phyloP scores from a whole-genome alignment of 2,329 filamentous ascomycete species.

The Diaporthe citri region DNA sequence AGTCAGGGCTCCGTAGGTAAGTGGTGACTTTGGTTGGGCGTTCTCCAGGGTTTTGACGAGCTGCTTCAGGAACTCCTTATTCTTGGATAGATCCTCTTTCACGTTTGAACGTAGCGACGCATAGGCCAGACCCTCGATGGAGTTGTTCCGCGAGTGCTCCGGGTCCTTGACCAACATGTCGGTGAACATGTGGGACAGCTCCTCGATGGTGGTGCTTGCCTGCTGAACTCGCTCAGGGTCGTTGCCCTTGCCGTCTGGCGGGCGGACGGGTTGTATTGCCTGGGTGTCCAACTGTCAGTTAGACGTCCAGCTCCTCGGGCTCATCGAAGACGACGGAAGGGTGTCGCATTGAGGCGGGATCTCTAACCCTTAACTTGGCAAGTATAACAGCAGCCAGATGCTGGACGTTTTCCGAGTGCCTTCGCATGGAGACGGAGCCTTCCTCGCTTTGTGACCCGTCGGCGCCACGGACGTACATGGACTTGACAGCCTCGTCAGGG shows the following conservation, averaged over 20 bases:
- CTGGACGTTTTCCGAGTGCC: conserved; percentile 72
- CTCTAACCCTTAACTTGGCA: conserved; percentile 75
- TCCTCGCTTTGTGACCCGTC: conserved; percentile 67
- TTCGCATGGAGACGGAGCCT: conserved; percentile 70
- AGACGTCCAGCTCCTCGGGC: conserved; percentile 51
- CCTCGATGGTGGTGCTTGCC: conserved; percentile 73
- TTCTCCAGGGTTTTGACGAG: conserved; percentile 74
- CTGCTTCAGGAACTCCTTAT: conserved; percentile 75
- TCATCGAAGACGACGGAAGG: conserved; percentile 37
- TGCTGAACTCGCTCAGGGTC: conserved; percentile 60
- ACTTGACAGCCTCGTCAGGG: conserved; percentile 65
- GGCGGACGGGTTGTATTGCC: conserved; percentile 64
- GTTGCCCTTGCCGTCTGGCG: conserved; percentile 50
- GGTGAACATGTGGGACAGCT: conserved; percentile 73
- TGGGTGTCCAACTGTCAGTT: conserved; percentile 63
- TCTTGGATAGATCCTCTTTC: conserved; percentile 82
- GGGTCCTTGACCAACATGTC: conserved; percentile 74
- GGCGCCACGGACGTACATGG: conserved; percentile 63
- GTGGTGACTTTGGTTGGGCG: conserved; percentile 73
- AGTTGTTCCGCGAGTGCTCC: conserved; percentile 72
- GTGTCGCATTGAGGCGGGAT: conserved; percentile 44
- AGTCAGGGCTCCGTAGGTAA: conserved; percentile 87
- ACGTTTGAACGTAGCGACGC: conserved; percentile 87
- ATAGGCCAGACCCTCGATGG: conserved; percentile 93
- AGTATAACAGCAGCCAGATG: conserved; percentile 80